Evolutionary conservation across 306 rosid species (phyloP).

Genomic region (apple (Malus domestica)): DNA sequence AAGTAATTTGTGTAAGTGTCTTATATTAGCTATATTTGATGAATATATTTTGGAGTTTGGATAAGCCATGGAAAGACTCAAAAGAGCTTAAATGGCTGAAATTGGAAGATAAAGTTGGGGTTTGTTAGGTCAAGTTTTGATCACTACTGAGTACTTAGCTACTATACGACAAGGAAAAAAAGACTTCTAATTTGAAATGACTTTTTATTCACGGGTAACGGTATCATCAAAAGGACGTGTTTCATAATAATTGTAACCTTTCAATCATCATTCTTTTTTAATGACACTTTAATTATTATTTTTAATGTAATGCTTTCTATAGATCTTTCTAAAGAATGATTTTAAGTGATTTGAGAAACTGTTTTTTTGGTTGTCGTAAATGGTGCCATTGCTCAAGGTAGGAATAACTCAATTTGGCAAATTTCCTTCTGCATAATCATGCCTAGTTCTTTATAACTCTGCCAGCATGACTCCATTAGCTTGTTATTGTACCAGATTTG

Average conservation of each 20-base stretch:
- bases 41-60: neutral
- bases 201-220: neutral
- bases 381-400: neutral
- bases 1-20: neutral
- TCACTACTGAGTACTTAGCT: neutral
- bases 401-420: neutral
- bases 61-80: neutral
- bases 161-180: neutral
- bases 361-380: neutral
- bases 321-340: neutral
- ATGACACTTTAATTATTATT: neutral
- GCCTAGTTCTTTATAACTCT: neutral
- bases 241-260: neutral
- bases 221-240: neutral
- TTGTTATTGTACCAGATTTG: neutral
- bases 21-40: neutral
- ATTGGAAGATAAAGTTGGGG: neutral
- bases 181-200: neutral
- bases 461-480: neutral
- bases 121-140: neutral
- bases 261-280: neutral
- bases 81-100: neutral
- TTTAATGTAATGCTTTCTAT: neutral
- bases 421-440: neutral
- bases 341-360: neutral